Evolutionary conservation across 2,329 filamentous ascomycete species (phyloP).

Genomic region (Paecilomyces sp.): DNA sequence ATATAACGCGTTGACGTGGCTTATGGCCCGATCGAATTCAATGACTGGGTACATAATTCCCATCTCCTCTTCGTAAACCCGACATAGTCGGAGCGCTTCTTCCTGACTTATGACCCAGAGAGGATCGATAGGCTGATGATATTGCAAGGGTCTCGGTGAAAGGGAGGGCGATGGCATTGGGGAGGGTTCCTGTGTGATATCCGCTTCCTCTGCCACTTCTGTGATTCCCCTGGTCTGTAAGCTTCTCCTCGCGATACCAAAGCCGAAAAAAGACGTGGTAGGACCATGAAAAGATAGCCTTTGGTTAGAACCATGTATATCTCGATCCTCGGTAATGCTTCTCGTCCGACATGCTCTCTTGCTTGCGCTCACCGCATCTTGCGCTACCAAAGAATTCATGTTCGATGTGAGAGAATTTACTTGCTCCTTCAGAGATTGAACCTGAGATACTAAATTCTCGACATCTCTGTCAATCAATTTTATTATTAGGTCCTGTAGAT

Average conservation of each 20-base stretch:
- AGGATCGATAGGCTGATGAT: slow-evolving; percentile 50
- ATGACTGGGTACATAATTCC: slow-evolving; percentile 84
- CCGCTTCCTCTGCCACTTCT: slow-evolving; percentile 42
- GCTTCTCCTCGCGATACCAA: slow-evolving; percentile 78
- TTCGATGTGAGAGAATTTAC: slow-evolving; percentile 67
- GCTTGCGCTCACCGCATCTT: slow-evolving; percentile 12
- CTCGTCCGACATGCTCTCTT: slow-evolving; percentile 3
- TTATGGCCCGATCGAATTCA: slow-evolving; percentile 60
- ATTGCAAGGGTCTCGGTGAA: slow-evolving; percentile 14
- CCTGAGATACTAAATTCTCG: slow-evolving; percentile 21
- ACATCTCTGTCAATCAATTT: slow-evolving; percentile 12
- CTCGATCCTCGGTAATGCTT: slow-evolving; percentile 5
- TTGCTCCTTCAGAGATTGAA: slow-evolving; percentile 51
- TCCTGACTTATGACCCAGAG: slow-evolving; percentile 66
- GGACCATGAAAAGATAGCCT: slow-evolving; percentile 71
- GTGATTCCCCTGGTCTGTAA: slow-evolving; percentile 82
- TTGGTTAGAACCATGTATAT: slow-evolving; percentile 25
- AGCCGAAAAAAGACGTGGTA: slow-evolving; percentile 73
- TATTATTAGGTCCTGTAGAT: background rate
- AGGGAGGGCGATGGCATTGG: slow-evolving; percentile 22
- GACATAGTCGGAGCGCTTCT: slow-evolving; percentile 69
- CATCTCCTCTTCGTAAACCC: slow-evolving; percentile 77
- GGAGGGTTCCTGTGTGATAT: slow-evolving; percentile 42
- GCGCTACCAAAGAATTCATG: slow-evolving; percentile 57
- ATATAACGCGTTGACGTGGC: slow-evolving; percentile 59